phyloP scores from a whole-genome alignment of 2,329 filamentous ascomycete genomes.

The Colletotrichum karsti region DNA sequence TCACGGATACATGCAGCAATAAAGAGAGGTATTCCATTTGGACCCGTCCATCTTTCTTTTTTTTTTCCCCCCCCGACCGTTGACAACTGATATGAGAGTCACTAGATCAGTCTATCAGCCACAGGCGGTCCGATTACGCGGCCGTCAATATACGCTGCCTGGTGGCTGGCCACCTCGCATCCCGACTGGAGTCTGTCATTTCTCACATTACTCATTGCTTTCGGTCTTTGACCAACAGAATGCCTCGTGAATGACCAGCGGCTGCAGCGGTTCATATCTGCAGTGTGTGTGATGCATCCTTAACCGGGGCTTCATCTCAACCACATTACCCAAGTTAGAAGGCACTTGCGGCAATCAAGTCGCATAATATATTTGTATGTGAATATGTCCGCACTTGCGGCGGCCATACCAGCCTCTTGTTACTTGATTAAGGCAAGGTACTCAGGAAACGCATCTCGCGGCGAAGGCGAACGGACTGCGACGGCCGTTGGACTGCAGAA shows the following conservation, averaged over 20 bases:
- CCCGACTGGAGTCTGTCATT: neutral
- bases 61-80: no score
- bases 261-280: neutral
- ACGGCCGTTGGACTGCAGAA: neutral
- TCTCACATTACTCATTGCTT: neutral
- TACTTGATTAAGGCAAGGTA: neutral
- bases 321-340: neutral
- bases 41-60: no score
- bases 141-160: neutral
- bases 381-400: neutral
- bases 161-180: neutral
- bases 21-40: no score
- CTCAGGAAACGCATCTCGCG: neutral
- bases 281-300: neutral
- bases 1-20: no score
- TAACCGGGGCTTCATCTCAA: neutral
- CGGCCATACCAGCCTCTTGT: neutral
- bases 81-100: no score
- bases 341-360: neutral
- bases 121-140: slow-evolving; percentile 7
- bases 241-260: neutral
- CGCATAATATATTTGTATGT: neutral
- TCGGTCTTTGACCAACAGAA: neutral
- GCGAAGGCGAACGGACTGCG: neutral
- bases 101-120: no score